Evolutionary conservation across 208 protist genomes (phyloP).

Genomic region (Acanthamoeba royreba): DNA sequence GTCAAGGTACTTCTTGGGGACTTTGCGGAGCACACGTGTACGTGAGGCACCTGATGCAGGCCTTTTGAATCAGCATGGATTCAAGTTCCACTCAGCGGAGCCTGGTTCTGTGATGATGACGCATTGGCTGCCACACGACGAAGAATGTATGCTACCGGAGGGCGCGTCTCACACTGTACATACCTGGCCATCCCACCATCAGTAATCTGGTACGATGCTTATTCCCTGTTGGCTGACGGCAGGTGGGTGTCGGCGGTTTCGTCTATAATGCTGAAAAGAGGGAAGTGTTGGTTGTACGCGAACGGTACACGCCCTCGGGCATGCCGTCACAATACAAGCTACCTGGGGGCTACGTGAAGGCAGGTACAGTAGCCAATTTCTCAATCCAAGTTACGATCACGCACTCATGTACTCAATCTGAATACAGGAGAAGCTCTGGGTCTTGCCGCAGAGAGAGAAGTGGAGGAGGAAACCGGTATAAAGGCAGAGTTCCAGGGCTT

Average conservation of each 20-base stretch:
- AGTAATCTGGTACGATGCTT: not conserved
- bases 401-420: not conserved
- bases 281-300: not conserved
- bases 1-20: not conserved
- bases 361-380: not conserved
- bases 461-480: slow-evolving; percentile 2
- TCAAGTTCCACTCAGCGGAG: slow-evolving; percentile 10
- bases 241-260: slow-evolving; percentile 14
- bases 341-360: slow-evolving; percentile 39
- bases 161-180: slow-evolving; percentile 27
- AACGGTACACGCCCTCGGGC: not conserved
- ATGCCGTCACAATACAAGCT: not conserved
- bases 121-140: slow-evolving; percentile 8
- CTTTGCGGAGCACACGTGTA: not conserved
- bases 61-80: not conserved
- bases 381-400: not conserved
- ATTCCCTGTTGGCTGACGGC: not conserved
- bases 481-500: not conserved
- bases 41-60: not conserved
- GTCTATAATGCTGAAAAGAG: not conserved
- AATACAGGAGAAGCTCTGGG: not conserved
- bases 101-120: not conserved
- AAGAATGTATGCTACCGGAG: not conserved
- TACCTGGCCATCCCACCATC: not conserved
- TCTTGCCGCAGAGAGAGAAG: not conserved